Conservation (phyloP, 75 land plant genomes). For the Selaginella tamariscina region DNA sequence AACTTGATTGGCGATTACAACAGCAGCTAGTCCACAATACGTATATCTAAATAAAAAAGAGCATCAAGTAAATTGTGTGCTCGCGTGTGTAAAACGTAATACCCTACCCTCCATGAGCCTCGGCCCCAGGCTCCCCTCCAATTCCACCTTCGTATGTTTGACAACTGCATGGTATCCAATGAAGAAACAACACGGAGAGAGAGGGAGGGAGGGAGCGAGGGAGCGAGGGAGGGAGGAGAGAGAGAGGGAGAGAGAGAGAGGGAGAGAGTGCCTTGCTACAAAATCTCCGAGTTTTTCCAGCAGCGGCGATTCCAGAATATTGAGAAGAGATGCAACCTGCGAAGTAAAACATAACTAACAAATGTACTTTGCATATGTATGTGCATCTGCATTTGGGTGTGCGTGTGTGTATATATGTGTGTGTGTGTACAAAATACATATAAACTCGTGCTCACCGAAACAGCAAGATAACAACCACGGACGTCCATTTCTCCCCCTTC, state of each 20-base stretch:
- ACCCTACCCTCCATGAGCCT: constrained; percentile 99
- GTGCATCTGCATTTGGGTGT: neutral
- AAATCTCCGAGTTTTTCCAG: constrained; percentile 47
- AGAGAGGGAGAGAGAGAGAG: constrained; percentile 14
- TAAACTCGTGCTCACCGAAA: constrained; percentile 81
- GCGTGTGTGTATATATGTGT: no score
- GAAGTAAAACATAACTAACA: neutral
- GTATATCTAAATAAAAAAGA: constrained; percentile 50
- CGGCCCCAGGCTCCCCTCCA: constrained; percentile 93
- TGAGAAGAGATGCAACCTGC: constrained; percentile 73
- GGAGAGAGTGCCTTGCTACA: constrained; percentile 14
- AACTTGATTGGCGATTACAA: constrained; percentile 66
- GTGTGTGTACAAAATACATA: no score
- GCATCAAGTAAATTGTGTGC: constrained; percentile 4
- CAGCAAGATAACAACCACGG: constrained; percentile 92
- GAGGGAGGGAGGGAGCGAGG: neutral
- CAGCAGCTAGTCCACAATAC: constrained; percentile 88
- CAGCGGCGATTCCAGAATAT: constrained; percentile 54
- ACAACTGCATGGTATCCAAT: constrained; percentile 40
- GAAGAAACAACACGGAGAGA: neutral
- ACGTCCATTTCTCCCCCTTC: constrained; percentile 93
- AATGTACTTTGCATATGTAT: neutral
- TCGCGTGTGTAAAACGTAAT: neutral
- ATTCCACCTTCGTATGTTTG: constrained; percentile 99
- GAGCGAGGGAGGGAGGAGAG: neutral